A percentile compares a stretch with the other conserved stretches of the same genome.
Conservation (phyloP, 345 rosid species). For the Pistacia integerrima region DNA sequence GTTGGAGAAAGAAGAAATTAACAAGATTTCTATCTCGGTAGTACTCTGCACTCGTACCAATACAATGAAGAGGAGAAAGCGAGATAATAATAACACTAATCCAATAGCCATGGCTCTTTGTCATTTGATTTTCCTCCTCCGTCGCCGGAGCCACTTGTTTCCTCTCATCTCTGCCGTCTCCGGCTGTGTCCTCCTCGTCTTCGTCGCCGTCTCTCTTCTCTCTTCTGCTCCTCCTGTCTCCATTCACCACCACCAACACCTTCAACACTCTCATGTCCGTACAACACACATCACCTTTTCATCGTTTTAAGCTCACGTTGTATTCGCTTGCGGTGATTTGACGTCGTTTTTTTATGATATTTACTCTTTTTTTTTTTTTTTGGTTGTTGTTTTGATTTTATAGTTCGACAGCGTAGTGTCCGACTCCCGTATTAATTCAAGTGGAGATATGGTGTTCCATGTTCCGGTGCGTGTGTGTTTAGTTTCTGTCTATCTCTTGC, state of each 20-base stretch:
- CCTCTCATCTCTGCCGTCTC: slow-evolving; percentile 60
- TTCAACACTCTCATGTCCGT: slow-evolving; percentile 25
- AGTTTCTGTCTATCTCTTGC: neutral
- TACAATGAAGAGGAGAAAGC: slow-evolving; percentile 45
- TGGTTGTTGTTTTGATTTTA: slow-evolving; percentile 1
- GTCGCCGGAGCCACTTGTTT: slow-evolving; percentile 59
- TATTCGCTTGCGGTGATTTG: neutral
- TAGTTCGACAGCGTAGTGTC: slow-evolving; percentile 32
- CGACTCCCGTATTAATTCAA: slow-evolving; percentile 28
- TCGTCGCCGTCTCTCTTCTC: slow-evolving; percentile 49
- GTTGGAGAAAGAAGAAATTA: neutral
- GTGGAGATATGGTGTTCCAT: slow-evolving; percentile 29
- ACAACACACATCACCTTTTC: neutral
- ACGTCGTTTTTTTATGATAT: neutral
- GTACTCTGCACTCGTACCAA: neutral
- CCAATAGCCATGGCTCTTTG: slow-evolving; percentile 31
- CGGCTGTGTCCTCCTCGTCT: slow-evolving; percentile 58
- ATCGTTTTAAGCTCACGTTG: neutral
- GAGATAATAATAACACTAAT: slow-evolving; percentile 22
- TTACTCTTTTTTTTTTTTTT: neutral
- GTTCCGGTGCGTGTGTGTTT: slow-evolving; percentile 54
- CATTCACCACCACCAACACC: slow-evolving; percentile 28
- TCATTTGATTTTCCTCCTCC: slow-evolving; percentile 37
- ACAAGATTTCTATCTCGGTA: slow-evolving; percentile 5
- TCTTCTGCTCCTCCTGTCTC: slow-evolving; percentile 49